Base-by-base conservation (phyloP, 2,329 filamentous ascomycete genomes). In the Nigrospora sphaerica region DNA sequence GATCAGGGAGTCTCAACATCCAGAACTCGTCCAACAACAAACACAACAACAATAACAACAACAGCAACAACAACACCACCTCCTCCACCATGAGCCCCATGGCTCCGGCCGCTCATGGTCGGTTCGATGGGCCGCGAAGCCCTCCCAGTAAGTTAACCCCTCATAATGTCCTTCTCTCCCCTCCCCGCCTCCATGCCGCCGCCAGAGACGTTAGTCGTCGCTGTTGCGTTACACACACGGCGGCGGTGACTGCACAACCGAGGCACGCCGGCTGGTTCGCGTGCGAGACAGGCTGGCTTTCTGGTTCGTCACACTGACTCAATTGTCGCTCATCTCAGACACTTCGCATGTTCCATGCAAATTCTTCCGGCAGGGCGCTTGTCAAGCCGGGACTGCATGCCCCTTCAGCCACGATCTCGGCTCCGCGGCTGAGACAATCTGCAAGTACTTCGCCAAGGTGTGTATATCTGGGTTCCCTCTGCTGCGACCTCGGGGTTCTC, bases 391-490 rank as follows among this genome's bases (percentile, higher is more conserved):
- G 57, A 88, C 87, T 65, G 89, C 91, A 54, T 98, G 93, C 72
- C 93, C 93, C 36, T 98, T 97, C 70, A 88, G 90, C 59, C 93
- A 98, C 71, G 92, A 95, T 53, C 83, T 93, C 53, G 88, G 93
- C 63, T 79, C 83, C 31, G 81, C 90, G 36, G 80, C 86, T 44
- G 89, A 96, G 65, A 91, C 87, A 51, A 83, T 95, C 54, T 98
- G 93, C 83, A 98, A 97, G 71, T 98, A 97, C 72, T 98, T 97
- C 66, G 87, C 91, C 62, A 98, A 97, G 85, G 90, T 95, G 73
- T 58, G 72, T 65, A 37, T 18, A 23, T 5, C 36, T 34, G 32
- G 18, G 19, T 16, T 23, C 31, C 6, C 17, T 33, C 16, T 36
- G 7, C 33, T 4, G 23, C 23, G 23, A 9, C 23, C 23, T 28